Base-by-base conservation (phyloP, 208 protist species). In the Trypanosoma mega region DNA sequence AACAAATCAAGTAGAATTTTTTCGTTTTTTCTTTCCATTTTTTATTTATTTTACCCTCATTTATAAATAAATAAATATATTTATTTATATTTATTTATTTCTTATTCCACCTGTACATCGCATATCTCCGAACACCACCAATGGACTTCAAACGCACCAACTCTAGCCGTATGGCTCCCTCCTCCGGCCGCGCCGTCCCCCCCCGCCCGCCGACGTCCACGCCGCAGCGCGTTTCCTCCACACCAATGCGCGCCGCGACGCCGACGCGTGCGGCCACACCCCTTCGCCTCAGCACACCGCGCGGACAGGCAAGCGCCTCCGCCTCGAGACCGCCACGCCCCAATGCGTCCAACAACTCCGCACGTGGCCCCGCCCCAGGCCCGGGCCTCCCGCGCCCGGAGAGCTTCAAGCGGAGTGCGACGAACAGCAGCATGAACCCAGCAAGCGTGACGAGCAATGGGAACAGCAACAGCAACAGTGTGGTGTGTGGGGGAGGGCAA, bases 101-200 rank as follows among this genome's bases (percentile, higher is more conserved):
- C n/a, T n/a, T n/a, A n/a, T n/a, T n/a, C n/a, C n/a, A n/a, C n/a
- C n/a, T n/a, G n/a, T n/a, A n/a, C n/a, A 16, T 47, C 36, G 2
- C 4, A 41, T 29, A 29, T 27, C 7, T 12, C 6, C 18, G 53
- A 6, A 34, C 5, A 65, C 12, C 7, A 52, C 0, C 7, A 12
- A 91, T 92, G 81, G 76, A 90, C 37, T 92, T 89, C 58, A 82
- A 81, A 36, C 85, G 85, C 11, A 76, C 47, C 7, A 83, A 87
- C 64, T 92, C 85, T 2, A 87, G 82, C 0, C 72, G 77, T 30
- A 74, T 69, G 2, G 65, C 68, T 3, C 46, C 80, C 16, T 49
- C 30, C 16, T 79, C 68, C 23, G 59, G 51, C 8, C 53, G 20
- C 37, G 49, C 34, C 31, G 55, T 16, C 23, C 58, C 48, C 50